Base-by-base conservation (phyloP, 2,329 filamentous ascomycete species). In the Monilinia laxa region DNA sequence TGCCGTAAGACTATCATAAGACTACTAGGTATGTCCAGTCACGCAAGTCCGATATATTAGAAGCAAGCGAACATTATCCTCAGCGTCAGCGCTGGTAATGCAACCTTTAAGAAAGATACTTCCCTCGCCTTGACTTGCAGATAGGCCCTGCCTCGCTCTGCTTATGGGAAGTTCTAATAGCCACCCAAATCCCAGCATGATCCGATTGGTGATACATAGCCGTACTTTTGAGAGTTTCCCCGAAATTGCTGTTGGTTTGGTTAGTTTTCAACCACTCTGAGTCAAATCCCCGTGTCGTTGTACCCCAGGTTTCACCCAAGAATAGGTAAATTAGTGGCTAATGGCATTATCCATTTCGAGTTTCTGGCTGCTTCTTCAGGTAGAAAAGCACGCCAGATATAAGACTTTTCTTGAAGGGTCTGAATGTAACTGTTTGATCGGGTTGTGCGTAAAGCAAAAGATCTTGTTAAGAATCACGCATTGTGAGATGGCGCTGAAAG, bases 141-240 rank as follows among this genome's bases (percentile, higher is more conserved):
- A 65, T 47, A 42, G 38, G 25, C 53, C 53, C 62, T 65, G 62
- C 28, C 28, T 31, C 38, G 20, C 40, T 40, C 62, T 65, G 62
- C 42, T 40, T 28, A 56, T 38, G 31, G 42, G 53, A 49, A 38
- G 42, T 40, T 57, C 38, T 31, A 56, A 38, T 56, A 40, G 42
- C 16, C 62, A 58, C 42, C 42, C 20, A 58, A n/a, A 40, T 42
- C 5, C 20, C 31, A 38, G 20, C 23, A 49, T 49, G 62, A 58
- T 51, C 52, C 42, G 53, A 64, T 64, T 57, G 62, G 62, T 23
- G 53, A 42, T 57, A 38, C 28, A 23, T 25, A 25, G 28, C n/a
- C 31, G 45, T 51, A 38, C 20, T 31, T 38, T 62, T 3, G 45
- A 25, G 9, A 40, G 25, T 28, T 51, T 58, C 23, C n/a, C 62